phyloP scores from a whole-genome alignment of 176 grass and related monocot genomes.

The Oryza australiensis region DNA sequence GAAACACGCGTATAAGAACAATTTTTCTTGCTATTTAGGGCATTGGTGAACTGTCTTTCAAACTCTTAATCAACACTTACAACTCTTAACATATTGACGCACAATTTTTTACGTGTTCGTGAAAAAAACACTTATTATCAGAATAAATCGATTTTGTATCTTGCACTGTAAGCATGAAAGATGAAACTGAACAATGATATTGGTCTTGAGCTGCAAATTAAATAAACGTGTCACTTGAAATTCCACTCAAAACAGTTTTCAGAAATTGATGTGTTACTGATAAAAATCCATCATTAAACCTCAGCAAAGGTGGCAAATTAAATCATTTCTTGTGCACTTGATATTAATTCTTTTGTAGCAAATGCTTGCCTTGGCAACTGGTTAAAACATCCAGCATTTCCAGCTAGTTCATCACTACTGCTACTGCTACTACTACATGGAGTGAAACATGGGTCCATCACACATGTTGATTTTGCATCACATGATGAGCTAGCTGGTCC shows the following conservation, averaged over 20 bases:
- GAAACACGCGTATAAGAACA: not conserved
- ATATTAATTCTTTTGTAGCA: not conserved
- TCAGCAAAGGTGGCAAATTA: not conserved
- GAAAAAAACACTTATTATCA: not conserved
- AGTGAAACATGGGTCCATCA: conserved; percentile 50
- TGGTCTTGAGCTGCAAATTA: not conserved
- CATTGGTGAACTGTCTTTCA: conserved; percentile 13
- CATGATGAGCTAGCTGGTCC: conserved; percentile 47
- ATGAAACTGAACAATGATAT: conserved; percentile 7
- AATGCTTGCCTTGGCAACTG: not conserved
- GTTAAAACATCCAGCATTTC: not conserved
- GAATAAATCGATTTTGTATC: conserved; percentile 9
- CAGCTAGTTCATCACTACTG: conserved; percentile 10
- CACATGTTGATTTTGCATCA: conserved; percentile 29
- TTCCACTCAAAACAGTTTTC: not conserved
- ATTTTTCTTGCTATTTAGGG: not conserved
- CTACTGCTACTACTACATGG: not conserved
- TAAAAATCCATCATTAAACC: not conserved
- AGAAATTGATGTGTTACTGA: not conserved
- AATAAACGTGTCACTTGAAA: not conserved
- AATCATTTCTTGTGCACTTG: not conserved
- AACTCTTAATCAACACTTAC: conserved; percentile 11
- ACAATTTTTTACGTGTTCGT: too few relatives aligned
- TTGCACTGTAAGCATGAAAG: not conserved
- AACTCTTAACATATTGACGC: too few relatives aligned